Evolutionary conservation across 139 green algal species (phyloP), one percentile per base, ranked within the genome.

Genomic region (Raphidocelis subcapitata): DNA sequence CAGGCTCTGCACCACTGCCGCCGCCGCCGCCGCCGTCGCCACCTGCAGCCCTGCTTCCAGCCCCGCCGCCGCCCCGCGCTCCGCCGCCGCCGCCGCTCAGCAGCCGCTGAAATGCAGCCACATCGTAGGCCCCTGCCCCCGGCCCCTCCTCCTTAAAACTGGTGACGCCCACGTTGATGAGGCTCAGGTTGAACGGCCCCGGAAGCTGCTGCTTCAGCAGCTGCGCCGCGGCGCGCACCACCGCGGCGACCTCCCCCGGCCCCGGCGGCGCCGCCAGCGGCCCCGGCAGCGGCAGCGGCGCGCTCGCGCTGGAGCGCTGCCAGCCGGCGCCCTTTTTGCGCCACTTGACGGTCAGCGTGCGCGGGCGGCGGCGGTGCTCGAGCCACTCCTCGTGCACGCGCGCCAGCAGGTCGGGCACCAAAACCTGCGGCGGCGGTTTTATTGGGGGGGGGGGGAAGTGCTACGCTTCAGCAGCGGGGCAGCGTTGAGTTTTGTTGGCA

Each of bases 261-360:
- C 36, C 41, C 8, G 41, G 41, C 8, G 41, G 41, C 8, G 8
- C 35, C 33, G 65, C 21, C 33, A 31, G 46, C 16, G 21, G 12
- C 26, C 46, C 46, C 21, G 51, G 36, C 47, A 35, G 24, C 47
- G 16, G 41, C 41, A 49, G 8, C 8, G 41, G 41, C 21, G 61
- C 77, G 47, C 84, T 92, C 10, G 86, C 77, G 29, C 72, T 83
- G 60, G 54, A 74, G 24, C 89, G 81, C 31, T 64, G 46, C 74
- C 81, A 92, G 66, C 90, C 87, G 18, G 62, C 64, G 12, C 77
- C 82, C 1, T 60, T 46, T 26, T 70, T 80, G 1, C 90, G 78
- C 87, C 88, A 95, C 56, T 94, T 95, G 54, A 95, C 41, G 2
- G 79, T 84, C 21, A 94, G 65, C 2, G 72, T 90, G 10, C 41